Evolutionary conservation across 306 rosid species (phyloP).

Genomic region (Fragaria nilgerrensis): DNA sequence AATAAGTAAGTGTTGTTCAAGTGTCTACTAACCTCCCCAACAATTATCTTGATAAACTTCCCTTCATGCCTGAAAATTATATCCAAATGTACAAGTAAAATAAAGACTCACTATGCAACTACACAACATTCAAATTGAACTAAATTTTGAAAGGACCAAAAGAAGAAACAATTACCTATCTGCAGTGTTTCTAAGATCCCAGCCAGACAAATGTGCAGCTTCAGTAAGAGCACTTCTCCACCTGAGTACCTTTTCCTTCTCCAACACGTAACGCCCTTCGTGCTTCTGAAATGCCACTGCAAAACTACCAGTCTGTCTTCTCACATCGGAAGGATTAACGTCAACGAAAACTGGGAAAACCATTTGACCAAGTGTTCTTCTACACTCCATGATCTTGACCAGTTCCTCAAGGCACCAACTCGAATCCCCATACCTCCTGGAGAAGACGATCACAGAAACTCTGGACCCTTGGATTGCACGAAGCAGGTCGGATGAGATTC

Average conservation of each 20-base stretch:
- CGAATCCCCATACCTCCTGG: neutral
- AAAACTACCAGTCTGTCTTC: neutral
- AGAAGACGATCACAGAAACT: neutral
- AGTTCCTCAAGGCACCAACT: neutral
- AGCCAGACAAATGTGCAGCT: neutral
- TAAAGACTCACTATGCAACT: no score
- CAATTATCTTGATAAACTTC: neutral
- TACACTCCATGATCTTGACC: neutral
- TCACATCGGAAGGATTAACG: neutral
- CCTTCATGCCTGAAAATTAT: neutral
- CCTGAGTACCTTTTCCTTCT: neutral
- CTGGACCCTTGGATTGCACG: neutral
- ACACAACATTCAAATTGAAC: no score
- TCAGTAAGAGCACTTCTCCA: neutral
- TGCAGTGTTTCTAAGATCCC: neutral
- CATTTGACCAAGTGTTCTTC: neutral
- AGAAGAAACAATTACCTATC: neutral
- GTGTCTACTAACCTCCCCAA: neutral
- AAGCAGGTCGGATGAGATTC: neutral
- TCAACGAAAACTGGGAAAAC: neutral
- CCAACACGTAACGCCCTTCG: neutral
- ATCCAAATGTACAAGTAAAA: no score
- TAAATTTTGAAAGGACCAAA: no score
- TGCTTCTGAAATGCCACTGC: neutral
- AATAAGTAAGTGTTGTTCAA: neutral